A percentile compares a stretch with the other conserved stretches of the same genome.
Evolutionary conservation across 805 yeast species (phyloP).

Genomic region (Wickerhamomyces queroliae): DNA sequence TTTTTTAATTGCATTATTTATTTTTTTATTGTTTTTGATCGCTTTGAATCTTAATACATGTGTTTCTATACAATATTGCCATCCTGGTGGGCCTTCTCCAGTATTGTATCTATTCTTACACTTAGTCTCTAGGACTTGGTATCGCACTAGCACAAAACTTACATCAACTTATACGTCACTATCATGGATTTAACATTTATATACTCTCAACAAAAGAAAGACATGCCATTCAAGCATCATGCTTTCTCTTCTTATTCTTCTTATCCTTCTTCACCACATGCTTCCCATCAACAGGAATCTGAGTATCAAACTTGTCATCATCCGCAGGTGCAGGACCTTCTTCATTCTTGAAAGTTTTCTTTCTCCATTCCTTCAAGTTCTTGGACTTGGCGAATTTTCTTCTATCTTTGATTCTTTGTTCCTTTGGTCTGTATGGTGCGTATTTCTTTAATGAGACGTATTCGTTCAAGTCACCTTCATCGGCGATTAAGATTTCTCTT

Average conservation of each 20-base stretch:
- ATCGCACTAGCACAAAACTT: no score
- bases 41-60: no score
- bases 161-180: no score
- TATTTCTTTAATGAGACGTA: conserved; percentile 86
- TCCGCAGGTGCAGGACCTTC: conserved; percentile 33
- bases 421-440: conserved; percentile 85
- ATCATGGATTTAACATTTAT: no score
- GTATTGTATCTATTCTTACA: no score
- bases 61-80: no score
- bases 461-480: conserved; percentile 78
- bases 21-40: no score
- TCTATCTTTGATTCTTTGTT: conserved; percentile 67
- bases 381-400: conserved; percentile 79
- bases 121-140: no score
- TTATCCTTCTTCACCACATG: no score
- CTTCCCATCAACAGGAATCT: conserved; percentile 16
- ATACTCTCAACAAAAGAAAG: no score
- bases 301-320: conserved; percentile 17
- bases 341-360: conserved; percentile 65
- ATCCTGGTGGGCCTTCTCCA: no score
- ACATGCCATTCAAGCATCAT: background rate
- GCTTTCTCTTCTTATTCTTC: background rate
- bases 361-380: conserved; percentile 85
- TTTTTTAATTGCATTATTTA: no score
- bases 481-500: conserved; percentile 85